Base-by-base conservation (phyloP, 805 yeast species). In the Scheffersomyces coipomensis region DNA sequence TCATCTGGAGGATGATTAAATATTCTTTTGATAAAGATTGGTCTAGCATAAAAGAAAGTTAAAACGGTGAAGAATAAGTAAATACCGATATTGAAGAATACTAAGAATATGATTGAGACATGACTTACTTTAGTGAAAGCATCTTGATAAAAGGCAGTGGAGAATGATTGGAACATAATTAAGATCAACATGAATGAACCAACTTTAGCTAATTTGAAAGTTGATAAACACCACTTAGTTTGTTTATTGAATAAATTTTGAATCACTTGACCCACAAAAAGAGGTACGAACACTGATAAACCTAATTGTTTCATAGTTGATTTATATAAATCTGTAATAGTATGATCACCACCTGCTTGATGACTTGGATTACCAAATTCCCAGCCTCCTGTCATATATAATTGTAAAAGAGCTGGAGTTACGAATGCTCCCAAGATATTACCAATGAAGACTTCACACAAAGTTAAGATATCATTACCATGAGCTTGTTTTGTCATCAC, bases 221-320 rank as follows among this genome's bases (percentile, higher is more conserved):
- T 80, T 2, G 76, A 63, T 29, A 81, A 58, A 23, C 71, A 64
- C 81, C 83, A 81, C 48, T 79, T 76, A 2, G 79, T 77, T 55
- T 81, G 83, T 35, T 69, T 72, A 0, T 93, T 89, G 42, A 78
- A 75, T 2, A 85, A 23, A 53, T 85, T 82, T 56, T 87, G 95
- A 13, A 85, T 52, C 10, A 83, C 79, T 60, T 89, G 96, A 1
- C 97, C 97, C n/a, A 88, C 89, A 56, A 85, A 82, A 16, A 88
- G 60, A 0, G 97, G 97, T 8, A 88, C 78, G 58, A 89, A 88
- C 4, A 88, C 88, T 5, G 88, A 77, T 15, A 85, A 69, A 0
- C 96, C 96, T 40, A 89, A 71, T 59, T 89, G 96, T 58, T 86
- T 84, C 91, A 89, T 85, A 36, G 88, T 96, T 42, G 80, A 68